Evolutionary conservation across 805 yeast species (phyloP).

Genomic region (Zygosaccharomyces siamensis): DNA sequence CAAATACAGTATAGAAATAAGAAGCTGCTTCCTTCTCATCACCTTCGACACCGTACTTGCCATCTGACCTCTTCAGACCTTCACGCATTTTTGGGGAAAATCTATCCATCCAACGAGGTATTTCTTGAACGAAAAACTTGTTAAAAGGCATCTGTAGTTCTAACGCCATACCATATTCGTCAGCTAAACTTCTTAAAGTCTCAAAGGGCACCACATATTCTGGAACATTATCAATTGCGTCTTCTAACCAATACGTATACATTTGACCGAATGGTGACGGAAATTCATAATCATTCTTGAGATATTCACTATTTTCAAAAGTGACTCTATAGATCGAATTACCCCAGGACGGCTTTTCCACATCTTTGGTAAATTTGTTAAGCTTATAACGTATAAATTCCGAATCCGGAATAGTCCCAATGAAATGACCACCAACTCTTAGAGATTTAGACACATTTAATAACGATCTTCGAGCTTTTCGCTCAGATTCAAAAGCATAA

Average conservation of each 20-base stretch:
- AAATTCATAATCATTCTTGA: constrained; percentile 68
- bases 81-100: constrained; percentile 59
- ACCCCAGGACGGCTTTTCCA: constrained; percentile 66
- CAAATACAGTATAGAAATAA: constrained; percentile 81
- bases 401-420: constrained; percentile 92
- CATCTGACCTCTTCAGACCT: constrained; percentile 71
- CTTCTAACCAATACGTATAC: constrained; percentile 76
- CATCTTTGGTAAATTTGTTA: constrained; percentile 43
- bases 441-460: constrained; percentile 72
- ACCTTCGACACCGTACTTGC: constrained; percentile 80
- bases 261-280: constrained; percentile 75
- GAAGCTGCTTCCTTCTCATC: constrained; percentile 83
- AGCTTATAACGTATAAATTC: constrained; percentile 73
- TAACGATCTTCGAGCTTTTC: constrained; percentile 66
- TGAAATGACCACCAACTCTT: constrained; percentile 76
- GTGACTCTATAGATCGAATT: constrained; percentile 77
- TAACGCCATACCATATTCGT: constrained; percentile 71
- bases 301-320: constrained; percentile 62
- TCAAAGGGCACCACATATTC: constrained; percentile 97
- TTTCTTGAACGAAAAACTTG: constrained; percentile 75
- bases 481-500: constrained; percentile 87
- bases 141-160: constrained; percentile 71
- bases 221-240: constrained; percentile 95
- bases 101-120: constrained; percentile 56
- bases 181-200: constrained; percentile 73